Evolutionary conservation across 1,139 yeast species (phyloP), one percentile per base, ranked within the genome.

Genomic region (Eremothecium gossypii): DNA sequence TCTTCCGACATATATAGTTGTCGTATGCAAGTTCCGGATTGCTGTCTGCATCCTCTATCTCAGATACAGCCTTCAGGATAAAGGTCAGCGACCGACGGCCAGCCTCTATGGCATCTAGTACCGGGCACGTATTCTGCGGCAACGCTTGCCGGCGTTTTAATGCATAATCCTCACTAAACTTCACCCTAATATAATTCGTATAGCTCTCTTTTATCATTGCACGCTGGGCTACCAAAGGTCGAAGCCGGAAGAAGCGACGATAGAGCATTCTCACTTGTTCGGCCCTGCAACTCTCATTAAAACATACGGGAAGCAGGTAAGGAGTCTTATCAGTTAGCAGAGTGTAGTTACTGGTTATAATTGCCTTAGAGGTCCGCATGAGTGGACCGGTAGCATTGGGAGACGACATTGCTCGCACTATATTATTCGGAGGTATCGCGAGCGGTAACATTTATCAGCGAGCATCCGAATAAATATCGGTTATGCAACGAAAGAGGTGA

Each of bases 131-230:
- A 17, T 20, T 30, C 27, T 23, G 10, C 7, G 33, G 28, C n/a
- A 49, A 14, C 3, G 45, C 13, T 23, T 27, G 29, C n/a, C 17
- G 30, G 7, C 55, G 41, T 40, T 55, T 58, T 38, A 47, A 31
- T 10, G 41, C 44, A 40, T 52, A 57, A 36, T 58, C 44, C 41
- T 60, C 64, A 9, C 38, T 49, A 36, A 52, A 59, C 44, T 59
- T 60, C 39, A 54, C 53, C 14, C 55, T 46, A 8, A 60, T 34
- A 39, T 60, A 60, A 3, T 49, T 52, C 2, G 45, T 45, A 39
- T 57, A 60, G 0, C 57, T 55, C 4, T 45, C 40, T 41, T 45
- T 46, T 0, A 59, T 50, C 58, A 52, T 54, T 11, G 36, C 41
- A 8, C 55, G 46, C 13, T 45, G 45, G 0, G 63, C 57, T 5